These are phyloP conservation scores for Penicillium paneum DNA, from an alignment of 2,329 filamentous ascomycete species.

Conservation along the genomic window DNA sequence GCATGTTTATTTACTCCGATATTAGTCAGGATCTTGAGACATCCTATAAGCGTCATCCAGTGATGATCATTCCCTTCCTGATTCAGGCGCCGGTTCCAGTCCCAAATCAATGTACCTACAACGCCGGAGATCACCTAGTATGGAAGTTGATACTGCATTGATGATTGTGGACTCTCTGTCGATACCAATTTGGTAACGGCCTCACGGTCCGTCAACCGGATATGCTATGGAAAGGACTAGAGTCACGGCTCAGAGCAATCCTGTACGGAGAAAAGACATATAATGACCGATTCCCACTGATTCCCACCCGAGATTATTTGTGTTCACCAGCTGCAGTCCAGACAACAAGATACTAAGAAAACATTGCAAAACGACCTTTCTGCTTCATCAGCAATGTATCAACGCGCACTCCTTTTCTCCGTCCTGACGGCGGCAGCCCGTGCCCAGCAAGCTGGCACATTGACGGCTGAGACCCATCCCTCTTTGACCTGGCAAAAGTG, in stretches of 20 bases:
- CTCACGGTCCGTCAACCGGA: slow-evolving; percentile 12
- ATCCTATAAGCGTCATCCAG: background rate
- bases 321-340: slow-evolving; percentile 28
- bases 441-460: slow-evolving; percentile 35
- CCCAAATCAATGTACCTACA: slow-evolving; percentile 11
- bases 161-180: slow-evolving; percentile 4
- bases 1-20: slow-evolving; percentile 2
- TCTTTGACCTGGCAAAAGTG: slow-evolving; percentile 54
- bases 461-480: slow-evolving; percentile 45
- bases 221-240: slow-evolving; percentile 7
- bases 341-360: slow-evolving; percentile 12
- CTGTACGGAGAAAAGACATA: slow-evolving; percentile 14
- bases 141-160: slow-evolving; percentile 11
- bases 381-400: slow-evolving; percentile 24
- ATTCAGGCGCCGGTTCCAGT: slow-evolving; percentile 13
- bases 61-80: slow-evolving; percentile 20
- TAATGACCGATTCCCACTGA: slow-evolving; percentile 12
- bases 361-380: slow-evolving; percentile 7
- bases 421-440: slow-evolving; percentile 24
- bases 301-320: background rate
- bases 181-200: slow-evolving; percentile 19
- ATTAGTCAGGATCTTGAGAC: slow-evolving; percentile 5
- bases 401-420: slow-evolving; percentile 31
- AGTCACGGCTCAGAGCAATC: background rate
- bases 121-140: slow-evolving; percentile 13